Evolutionary conservation across 495 filamentous ascomycete genomes (phyloP).

Genomic region (Xylaria palmicola): DNA sequence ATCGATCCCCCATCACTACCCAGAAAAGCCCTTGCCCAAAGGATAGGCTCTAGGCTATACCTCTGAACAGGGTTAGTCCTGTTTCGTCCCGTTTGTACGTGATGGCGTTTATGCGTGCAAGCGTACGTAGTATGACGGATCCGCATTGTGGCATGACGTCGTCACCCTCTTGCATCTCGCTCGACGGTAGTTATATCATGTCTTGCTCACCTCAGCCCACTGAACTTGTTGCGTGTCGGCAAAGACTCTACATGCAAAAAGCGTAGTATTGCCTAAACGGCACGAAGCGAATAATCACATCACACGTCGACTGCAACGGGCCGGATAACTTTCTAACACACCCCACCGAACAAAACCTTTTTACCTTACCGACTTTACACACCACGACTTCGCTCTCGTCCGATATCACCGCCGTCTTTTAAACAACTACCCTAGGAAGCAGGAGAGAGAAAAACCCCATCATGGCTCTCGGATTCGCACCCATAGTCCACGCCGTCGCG

Average conservation of each 20-base stretch:
- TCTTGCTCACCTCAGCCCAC: neutral
- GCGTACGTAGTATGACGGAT: neutral
- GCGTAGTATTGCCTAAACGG: too few species aligned
- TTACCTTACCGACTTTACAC: neutral
- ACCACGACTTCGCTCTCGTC: neutral
- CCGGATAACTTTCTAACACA: too few species aligned
- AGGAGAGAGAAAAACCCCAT: slow-evolving; percentile 2
- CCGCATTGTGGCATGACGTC: neutral
- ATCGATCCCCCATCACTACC: neutral
- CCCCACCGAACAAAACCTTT: too few species aligned
- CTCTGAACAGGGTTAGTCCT: neutral
- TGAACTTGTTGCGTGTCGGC: too few species aligned
- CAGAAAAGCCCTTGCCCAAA: too few species aligned
- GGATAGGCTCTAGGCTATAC: too few species aligned
- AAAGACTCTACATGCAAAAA: too few species aligned
- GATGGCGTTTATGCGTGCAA: too few species aligned
- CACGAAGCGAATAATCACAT: too few species aligned
- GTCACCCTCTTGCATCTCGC: neutral
- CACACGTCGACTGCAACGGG: too few species aligned
- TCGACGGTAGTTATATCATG: neutral
- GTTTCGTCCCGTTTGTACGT: neutral
- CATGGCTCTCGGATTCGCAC: slow-evolving; percentile 53
- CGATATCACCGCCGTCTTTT: neutral
- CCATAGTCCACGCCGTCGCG: slow-evolving; percentile 64
- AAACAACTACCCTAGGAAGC: neutral